phyloP scores from a whole-genome alignment of 768 basidiomycete genomes.

The Glaciozyma antarctica region DNA sequence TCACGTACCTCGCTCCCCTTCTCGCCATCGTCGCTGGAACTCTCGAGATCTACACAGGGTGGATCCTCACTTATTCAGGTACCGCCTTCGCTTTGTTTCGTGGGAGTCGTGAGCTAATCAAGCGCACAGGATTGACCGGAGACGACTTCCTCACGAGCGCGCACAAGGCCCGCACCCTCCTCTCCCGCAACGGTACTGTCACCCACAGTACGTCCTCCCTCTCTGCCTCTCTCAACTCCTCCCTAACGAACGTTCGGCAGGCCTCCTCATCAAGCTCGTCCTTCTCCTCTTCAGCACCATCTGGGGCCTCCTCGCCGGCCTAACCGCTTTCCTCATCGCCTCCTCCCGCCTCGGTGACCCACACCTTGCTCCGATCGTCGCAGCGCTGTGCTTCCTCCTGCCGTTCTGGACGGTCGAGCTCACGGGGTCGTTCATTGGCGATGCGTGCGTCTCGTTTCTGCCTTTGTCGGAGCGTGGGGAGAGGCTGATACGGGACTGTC shows the following conservation, averaged over 20 bases:
- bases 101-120: too few species aligned
- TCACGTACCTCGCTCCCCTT: conserved; percentile 37
- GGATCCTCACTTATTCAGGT: conserved; percentile 56
- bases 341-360: conserved; percentile 59
- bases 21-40: conserved; percentile 40
- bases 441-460: conserved; percentile 1
- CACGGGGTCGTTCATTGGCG: conserved; percentile 15
- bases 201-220: conserved; percentile 10
- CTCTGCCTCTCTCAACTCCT: background rate
- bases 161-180: conserved; percentile 51
- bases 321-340: conserved; percentile 79
- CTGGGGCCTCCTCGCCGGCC: conserved; percentile 68
- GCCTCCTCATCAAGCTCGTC: conserved; percentile 63
- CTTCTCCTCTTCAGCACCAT: conserved; percentile 57
- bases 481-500: background rate
- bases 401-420: conserved; percentile 23
- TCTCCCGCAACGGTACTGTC: conserved; percentile 50
- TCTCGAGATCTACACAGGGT: conserved; percentile 52
- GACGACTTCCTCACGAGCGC: conserved; percentile 57
- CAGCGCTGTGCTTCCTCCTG: conserved; percentile 45
- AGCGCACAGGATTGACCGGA: conserved; percentile 53
- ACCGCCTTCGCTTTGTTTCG: too few species aligned
- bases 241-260: conserved; percentile 37
- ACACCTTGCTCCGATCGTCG: conserved; percentile 61
- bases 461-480: background rate